Percentiles rank a stretch among this genome's conserved stretches.
phyloP scores from a whole-genome alignment of 306 rosid species.

The Styphnolobium japonicum region DNA sequence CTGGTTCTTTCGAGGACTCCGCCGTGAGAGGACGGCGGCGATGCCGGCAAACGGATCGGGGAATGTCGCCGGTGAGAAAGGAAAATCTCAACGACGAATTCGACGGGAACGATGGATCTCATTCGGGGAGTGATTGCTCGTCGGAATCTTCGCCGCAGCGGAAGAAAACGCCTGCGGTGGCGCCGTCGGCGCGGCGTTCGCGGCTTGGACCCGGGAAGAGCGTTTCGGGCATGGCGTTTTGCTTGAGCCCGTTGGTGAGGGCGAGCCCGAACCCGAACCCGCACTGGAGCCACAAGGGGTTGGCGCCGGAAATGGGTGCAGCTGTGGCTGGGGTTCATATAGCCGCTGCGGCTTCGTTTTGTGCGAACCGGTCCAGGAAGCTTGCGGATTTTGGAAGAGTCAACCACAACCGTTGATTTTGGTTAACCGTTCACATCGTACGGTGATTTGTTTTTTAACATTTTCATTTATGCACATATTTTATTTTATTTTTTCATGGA shows the following conservation, averaged over 20 bases:
- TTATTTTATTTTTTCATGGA: too few species aligned
- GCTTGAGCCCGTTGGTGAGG: slow-evolving; percentile 84
- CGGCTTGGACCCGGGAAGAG: slow-evolving; percentile 35
- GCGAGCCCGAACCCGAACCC: slow-evolving; percentile 78
- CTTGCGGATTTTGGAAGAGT: slow-evolving; percentile 84
- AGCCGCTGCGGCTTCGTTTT: slow-evolving; percentile 63
- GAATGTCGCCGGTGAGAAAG: slow-evolving; percentile 43
- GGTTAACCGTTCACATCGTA: slow-evolving; percentile 30
- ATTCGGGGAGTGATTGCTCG: slow-evolving; percentile 44
- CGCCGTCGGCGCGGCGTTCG: slow-evolving; percentile 40
- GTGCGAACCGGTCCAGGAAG: slow-evolving; percentile 81
- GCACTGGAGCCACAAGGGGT: slow-evolving; percentile 59
- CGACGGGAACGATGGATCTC: slow-evolving; percentile 25
- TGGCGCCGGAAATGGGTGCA: slow-evolving; percentile 46
- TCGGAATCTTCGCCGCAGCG: slow-evolving; percentile 49
- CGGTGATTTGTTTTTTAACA: slow-evolving; percentile 6
- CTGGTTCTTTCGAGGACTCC: background rate
- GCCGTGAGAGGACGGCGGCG: background rate
- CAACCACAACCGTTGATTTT: slow-evolving; percentile 68
- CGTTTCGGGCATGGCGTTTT: slow-evolving; percentile 56
- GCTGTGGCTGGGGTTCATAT: slow-evolving; percentile 52
- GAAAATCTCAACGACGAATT: slow-evolving; percentile 3
- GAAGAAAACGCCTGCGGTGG: slow-evolving; percentile 35
- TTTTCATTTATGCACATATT: too few species aligned
- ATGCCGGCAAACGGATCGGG: slow-evolving; percentile 41